Percentiles rank a stretch among this genome's conserved stretches.
Evolutionary conservation across 2,329 filamentous ascomycete genomes (phyloP).

Genomic region (Fusarium verticillioides): DNA sequence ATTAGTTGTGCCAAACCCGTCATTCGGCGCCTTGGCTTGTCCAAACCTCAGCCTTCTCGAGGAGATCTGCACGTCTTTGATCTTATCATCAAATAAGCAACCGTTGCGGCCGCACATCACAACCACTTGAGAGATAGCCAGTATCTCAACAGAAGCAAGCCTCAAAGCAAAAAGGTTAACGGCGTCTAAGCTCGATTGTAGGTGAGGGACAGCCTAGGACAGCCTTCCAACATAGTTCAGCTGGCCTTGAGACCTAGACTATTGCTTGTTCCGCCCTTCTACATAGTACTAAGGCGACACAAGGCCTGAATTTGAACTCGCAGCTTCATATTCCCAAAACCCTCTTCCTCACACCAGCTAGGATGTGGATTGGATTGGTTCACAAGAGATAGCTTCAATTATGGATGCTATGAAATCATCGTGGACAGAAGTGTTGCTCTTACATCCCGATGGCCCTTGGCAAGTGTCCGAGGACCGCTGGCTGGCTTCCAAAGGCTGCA

Average conservation of each 20-base stretch:
- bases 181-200: background rate
- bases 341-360: constrained; percentile 8
- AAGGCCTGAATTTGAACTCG: background rate
- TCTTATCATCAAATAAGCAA: constrained; percentile 9
- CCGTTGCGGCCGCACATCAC: constrained; percentile 7
- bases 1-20: constrained; percentile 7
- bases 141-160: background rate
- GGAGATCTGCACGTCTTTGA: constrained; percentile 7
- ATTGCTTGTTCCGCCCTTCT: background rate
- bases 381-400: constrained; percentile 7
- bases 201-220: constrained; percentile 1
- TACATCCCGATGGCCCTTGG: constrained; percentile 19
- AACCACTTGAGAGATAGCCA: constrained; percentile 3
- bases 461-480: background rate
- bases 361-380: background rate
- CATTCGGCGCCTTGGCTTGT: background rate
- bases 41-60: constrained; percentile 13
- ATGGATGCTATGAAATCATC: constrained; percentile 33
- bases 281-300: constrained; percentile 5
- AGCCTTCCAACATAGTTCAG: constrained; percentile 3
- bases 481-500: background rate
- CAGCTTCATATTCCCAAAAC: background rate
- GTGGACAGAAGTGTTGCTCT: background rate
- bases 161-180: constrained; percentile 14
- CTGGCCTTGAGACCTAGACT: background rate